Percentiles rank a stretch among this genome's conserved stretches.
These are phyloP conservation scores for Mycena vitilis DNA, from an alignment of 768 basidiomycete species.

Conservation along the genomic window DNA sequence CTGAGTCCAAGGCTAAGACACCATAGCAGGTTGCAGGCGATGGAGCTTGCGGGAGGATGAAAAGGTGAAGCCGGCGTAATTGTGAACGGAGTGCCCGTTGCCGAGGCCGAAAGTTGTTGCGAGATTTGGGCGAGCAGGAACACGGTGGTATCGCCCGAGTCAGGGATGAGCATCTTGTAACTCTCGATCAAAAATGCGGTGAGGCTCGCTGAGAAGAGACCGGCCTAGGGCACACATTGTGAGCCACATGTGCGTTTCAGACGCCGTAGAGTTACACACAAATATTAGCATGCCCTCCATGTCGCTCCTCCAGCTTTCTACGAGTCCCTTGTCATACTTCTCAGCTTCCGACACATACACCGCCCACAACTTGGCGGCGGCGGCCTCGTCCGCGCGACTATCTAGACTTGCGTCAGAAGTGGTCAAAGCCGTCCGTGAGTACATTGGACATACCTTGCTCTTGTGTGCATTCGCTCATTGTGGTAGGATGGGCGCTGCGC, in stretches of 20 bases:
- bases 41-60: not conserved
- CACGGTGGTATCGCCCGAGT: not conserved
- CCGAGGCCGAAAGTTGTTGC: not conserved
- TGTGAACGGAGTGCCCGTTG: not conserved
- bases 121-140: not conserved
- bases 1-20: slow-evolving; percentile 8
- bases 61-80: not conserved
- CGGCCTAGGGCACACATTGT: not conserved
- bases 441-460: too few species aligned
- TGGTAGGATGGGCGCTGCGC: too few species aligned
- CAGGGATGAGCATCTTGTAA: not conserved
- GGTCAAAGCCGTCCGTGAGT: too few species aligned
- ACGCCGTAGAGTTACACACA: not conserved
- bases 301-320: not conserved
- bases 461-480: too few species aligned
- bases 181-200: not conserved
- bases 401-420: too few species aligned
- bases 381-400: not conserved
- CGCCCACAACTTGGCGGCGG: not conserved
- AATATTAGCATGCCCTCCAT: not conserved
- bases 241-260: too few species aligned
- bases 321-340: not conserved
- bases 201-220: not conserved
- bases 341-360: not conserved
- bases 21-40: not conserved